Conservation (phyloP, 164 flowering plant species). For the Tinospora cordifolia region DNA sequence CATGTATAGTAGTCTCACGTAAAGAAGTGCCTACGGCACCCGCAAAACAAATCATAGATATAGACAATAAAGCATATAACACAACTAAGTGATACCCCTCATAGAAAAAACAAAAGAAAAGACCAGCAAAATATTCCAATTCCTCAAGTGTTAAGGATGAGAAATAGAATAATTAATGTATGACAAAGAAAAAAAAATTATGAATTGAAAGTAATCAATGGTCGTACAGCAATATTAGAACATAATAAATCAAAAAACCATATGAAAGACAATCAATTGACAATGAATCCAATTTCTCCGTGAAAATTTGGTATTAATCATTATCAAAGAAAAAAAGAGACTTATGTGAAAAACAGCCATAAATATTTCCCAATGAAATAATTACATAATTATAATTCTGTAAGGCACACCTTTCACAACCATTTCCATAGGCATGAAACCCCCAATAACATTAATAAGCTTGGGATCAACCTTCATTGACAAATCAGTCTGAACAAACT, state of each 20-base stretch:
- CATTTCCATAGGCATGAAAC: constrained; percentile 76
- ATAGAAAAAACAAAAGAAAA: neutral
- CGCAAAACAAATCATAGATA: neutral
- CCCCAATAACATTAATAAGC: constrained; percentile 47
- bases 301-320: no score
- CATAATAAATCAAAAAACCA: no score
- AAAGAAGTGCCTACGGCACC: neutral
- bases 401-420: constrained; percentile 61
- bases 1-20: neutral
- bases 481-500: constrained; percentile 84
- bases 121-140: neutral
- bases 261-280: no score
- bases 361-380: neutral
- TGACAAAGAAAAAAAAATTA: no score
- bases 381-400: neutral
- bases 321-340: no score
- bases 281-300: neutral
- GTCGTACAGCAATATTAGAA: no score
- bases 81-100: neutral
- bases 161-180: neutral
- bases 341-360: no score
- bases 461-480: constrained; percentile 32
- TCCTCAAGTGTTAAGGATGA: neutral
- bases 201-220: no score
- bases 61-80: neutral